These are phyloP conservation scores for Nissolia schottii DNA, from an alignment of 306 rosid genomes.

Conservation along the genomic window DNA sequence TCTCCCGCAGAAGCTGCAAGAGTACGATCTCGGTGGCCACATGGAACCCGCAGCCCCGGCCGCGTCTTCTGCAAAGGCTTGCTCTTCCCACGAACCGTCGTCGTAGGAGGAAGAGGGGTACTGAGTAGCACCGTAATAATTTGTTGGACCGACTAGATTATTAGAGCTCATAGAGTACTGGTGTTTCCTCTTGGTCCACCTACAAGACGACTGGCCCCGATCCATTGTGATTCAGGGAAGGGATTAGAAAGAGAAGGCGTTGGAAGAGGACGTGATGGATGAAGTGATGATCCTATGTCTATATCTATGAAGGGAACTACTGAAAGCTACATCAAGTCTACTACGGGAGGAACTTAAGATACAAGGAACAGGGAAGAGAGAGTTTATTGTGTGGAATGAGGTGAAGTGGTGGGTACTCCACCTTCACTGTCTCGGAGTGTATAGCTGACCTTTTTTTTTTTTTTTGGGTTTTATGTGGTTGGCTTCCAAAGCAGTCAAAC, in stretches of 20 bases:
- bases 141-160: slow-evolving; percentile 9
- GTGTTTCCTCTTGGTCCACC: slow-evolving; percentile 62
- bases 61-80: slow-evolving; percentile 77
- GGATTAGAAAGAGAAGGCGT: not conserved
- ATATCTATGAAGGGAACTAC: slow-evolving; percentile 3
- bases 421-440: slow-evolving; percentile 20
- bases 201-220: slow-evolving; percentile 43
- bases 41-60: slow-evolving; percentile 58
- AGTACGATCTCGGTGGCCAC: slow-evolving; percentile 88
- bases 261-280: not conserved
- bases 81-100: slow-evolving; percentile 76
- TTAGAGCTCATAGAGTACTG: slow-evolving; percentile 21
- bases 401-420: slow-evolving; percentile 56
- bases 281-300: not conserved
- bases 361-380: slow-evolving; percentile 19
- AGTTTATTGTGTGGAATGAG: slow-evolving; percentile 27
- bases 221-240: slow-evolving; percentile 35
- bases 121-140: too few species aligned
- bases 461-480: slow-evolving; percentile 22
- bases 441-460: slow-evolving; percentile 21
- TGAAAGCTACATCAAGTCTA: slow-evolving; percentile 18
- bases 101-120: slow-evolving; percentile 27
- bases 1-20: slow-evolving; percentile 79
- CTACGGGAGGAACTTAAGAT: not conserved
- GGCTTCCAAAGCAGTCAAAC: slow-evolving; percentile 37